Evolutionary conservation across 148 eudicot genomes (phyloP).

Genomic region (Camellia sinensis): DNA sequence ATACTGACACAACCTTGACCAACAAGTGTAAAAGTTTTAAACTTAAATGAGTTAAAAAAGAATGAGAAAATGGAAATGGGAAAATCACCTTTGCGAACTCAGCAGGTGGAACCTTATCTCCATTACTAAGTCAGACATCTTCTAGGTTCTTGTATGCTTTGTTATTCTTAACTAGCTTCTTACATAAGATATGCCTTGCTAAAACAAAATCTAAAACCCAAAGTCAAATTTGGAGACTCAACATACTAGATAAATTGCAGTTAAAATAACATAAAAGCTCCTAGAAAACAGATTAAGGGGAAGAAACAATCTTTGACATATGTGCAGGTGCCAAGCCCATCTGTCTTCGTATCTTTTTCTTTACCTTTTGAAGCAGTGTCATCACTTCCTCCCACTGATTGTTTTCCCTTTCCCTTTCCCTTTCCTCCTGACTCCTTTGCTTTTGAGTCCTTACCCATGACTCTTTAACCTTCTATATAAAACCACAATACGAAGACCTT

Average conservation of each 20-base stretch:
- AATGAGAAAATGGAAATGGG: not conserved
- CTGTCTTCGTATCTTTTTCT: constrained; percentile 75
- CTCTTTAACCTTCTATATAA: constrained; percentile 10
- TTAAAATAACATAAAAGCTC: constrained; percentile 1
- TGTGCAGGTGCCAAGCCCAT: constrained; percentile 95
- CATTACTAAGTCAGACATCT: constrained; percentile 86
- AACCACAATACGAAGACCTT: not conserved
- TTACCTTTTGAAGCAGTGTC: constrained; percentile 78
- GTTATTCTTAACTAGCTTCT: constrained; percentile 94
- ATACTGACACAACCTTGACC: not conserved
- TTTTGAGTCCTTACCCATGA: constrained; percentile 82
- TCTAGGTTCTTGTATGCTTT: constrained; percentile 95
- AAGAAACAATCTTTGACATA: constrained; percentile 78
- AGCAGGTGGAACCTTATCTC: constrained; percentile 98
- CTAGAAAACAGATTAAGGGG: not conserved
- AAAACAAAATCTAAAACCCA: constrained; percentile 16
- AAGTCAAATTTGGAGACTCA: not conserved
- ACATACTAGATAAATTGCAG: constrained; percentile 1
- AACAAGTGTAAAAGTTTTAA: not conserved
- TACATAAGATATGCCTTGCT: constrained; percentile 94
- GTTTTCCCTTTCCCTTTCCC: constrained; percentile 96
- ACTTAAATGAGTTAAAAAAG: not conserved
- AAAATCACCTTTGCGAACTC: constrained; percentile 86
- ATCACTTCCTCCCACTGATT: constrained; percentile 64
- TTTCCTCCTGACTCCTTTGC: constrained; percentile 63